Evolutionary conservation across 352 stramenopile species (phyloP).

Genomic region (Globisporangium yorkense): DNA sequence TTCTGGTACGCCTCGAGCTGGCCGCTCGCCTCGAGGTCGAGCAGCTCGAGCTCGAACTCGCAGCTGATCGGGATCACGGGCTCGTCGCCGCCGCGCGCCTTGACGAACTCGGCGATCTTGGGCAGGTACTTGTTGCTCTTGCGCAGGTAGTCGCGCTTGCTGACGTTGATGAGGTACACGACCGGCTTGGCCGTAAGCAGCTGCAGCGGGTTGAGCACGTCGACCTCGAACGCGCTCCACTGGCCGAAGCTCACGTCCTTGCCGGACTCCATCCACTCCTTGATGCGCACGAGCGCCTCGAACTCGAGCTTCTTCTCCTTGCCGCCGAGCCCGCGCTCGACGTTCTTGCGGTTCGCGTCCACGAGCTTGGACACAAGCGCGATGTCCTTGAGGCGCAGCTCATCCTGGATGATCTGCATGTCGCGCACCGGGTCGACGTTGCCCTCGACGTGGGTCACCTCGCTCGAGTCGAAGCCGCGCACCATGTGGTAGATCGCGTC

Average conservation of each 20-base stretch:
- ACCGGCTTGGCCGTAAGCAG: slow-evolving; percentile 92
- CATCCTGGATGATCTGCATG: slow-evolving; percentile 98
- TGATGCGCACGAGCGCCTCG: slow-evolving; percentile 77
- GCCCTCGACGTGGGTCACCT: slow-evolving; percentile 99
- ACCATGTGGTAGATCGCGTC: slow-evolving; percentile 99
- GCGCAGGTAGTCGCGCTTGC: slow-evolving; percentile 97
- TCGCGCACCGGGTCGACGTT: slow-evolving; percentile 98
- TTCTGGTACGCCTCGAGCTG: slow-evolving; percentile 67
- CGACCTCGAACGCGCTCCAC: slow-evolving; percentile 86
- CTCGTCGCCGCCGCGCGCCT: slow-evolving; percentile 93
- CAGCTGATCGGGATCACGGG: slow-evolving; percentile 97
- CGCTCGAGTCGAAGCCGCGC: slow-evolving; percentile 95
- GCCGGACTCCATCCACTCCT: slow-evolving; percentile 75
- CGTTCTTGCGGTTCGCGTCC: slow-evolving; percentile 81
- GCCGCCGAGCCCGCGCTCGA: slow-evolving; percentile 77
- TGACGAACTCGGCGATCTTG: slow-evolving; percentile 97
- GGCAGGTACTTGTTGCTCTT: slow-evolving; percentile 98
- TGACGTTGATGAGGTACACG: slow-evolving; percentile 99
- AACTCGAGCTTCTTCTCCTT: slow-evolving; percentile 97
- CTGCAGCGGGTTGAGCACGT: slow-evolving; percentile 90
- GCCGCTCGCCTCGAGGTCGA: slow-evolving; percentile 75
- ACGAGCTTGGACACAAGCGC: slow-evolving; percentile 80
- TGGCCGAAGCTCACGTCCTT: slow-evolving; percentile 91
- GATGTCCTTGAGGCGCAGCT: slow-evolving; percentile 98
- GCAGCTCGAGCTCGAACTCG: slow-evolving; percentile 96